Base-by-base conservation (phyloP, 139 green algal genomes). In the Chlorella sp. region DNA sequence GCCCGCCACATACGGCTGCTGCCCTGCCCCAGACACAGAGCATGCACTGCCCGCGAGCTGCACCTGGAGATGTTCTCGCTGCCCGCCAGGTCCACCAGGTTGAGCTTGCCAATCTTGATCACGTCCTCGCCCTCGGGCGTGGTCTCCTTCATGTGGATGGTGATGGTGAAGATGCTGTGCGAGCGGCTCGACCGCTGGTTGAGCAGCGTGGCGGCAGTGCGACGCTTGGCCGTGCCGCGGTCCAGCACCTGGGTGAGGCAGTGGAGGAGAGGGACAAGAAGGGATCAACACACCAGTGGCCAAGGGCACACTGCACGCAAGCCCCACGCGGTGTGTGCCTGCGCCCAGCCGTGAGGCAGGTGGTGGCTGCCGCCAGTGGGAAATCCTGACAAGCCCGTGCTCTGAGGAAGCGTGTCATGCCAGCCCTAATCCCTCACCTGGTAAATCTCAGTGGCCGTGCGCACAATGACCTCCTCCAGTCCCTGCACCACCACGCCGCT, bases 81-180 rank as follows among this genome's bases (percentile, higher is more conserved):
- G 31, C 96, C 96, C 6, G 96, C 96, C 34, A 99, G 85, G 74
- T 99, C 96, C 63, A 99, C 96, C 31, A 99, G 90, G 86, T 99
- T 97, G 17, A 99, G 86, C 83, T 98, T 98, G 71, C 95, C 49
- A 50, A 93, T 89, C 70, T 97, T 97, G 74, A 99, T 95, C 2
- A 98, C 87, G 66, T 99, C 95, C 77, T 99, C 94, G 6, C 95
- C 95, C 27, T 98, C 91, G 1, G 92, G 76, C 2, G 89, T 92
- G 6, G 88, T 86, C 86, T 99, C 95, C n/a, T 89, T 88, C 67
- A 92, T 88, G 81, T 93, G 87, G 67, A 95, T 92, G 1, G 88
- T 96, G 76, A 97, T 88, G 30, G 86, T 91, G 75, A 96, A 97
- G 10, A 97, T 88, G 36, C 76, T 88, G 85, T 99, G 95, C 31